phyloP scores from a whole-genome alignment of 495 filamentous ascomycete species.

The Talaromyces thailandensis region DNA sequence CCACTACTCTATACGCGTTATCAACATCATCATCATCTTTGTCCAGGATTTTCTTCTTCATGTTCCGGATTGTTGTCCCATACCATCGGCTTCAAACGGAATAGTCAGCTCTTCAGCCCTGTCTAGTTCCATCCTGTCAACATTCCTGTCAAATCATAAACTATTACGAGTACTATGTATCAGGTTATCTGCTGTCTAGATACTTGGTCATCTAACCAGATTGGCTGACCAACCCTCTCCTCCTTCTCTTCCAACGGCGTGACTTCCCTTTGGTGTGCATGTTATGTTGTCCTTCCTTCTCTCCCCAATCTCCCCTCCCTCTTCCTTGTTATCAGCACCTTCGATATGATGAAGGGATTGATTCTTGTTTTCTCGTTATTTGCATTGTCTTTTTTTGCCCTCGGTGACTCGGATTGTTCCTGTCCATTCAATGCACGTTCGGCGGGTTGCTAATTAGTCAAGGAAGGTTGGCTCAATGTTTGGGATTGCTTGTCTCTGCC shows the following conservation, averaged over 20 bases:
- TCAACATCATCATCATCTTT: neutral
- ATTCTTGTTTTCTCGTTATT: neutral
- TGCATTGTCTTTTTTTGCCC: neutral
- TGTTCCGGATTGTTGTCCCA: neutral
- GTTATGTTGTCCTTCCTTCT: neutral
- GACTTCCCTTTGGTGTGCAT: neutral
- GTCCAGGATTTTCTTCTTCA: neutral
- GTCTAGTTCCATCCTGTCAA: neutral
- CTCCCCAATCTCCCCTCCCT: neutral
- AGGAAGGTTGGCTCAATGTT: neutral
- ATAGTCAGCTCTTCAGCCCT: neutral
- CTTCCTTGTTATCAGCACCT: neutral
- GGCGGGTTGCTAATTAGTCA: neutral
- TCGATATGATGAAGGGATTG: neutral
- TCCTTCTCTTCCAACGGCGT: neutral
- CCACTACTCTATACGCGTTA: neutral
- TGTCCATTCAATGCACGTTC: neutral
- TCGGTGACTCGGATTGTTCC: neutral
- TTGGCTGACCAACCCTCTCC: neutral
- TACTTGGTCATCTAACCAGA: neutral
- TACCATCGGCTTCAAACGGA: neutral
- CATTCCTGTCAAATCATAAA: neutral
- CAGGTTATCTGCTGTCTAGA: neutral
- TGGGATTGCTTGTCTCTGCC: neutral
- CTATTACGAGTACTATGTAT: neutral